Evolutionary conservation across 257 asterid genomes (phyloP).

Genomic region (Nicotiana tomentosiformis): DNA sequence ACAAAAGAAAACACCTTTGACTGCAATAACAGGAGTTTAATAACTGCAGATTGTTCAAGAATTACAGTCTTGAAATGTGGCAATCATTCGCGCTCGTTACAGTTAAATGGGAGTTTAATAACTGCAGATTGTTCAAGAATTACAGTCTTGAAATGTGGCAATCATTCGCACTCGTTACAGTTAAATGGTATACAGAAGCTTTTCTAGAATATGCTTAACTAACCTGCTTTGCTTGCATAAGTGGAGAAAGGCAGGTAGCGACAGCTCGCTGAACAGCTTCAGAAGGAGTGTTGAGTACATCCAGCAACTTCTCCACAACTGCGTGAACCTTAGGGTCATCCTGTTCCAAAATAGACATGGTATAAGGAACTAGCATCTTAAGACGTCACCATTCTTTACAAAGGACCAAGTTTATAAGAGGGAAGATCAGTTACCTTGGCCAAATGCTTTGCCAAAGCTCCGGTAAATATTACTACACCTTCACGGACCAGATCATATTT

Average conservation of each 20-base stretch:
- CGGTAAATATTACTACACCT: slow-evolving; percentile 96
- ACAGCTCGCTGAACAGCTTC: slow-evolving; percentile 99
- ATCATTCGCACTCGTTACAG: not conserved
- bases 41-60: not conserved
- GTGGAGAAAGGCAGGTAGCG: slow-evolving; percentile 84
- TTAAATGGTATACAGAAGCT: not conserved
- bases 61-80: no score
- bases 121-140: not conserved
- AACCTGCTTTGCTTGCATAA: slow-evolving; percentile 95
- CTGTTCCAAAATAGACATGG: slow-evolving; percentile 33
- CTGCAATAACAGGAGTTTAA: not conserved
- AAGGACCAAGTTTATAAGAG: not conserved
- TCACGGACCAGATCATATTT: slow-evolving; percentile 95
- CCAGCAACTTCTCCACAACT: slow-evolving; percentile 93
- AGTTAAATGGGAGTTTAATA: not conserved
- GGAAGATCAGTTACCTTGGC: slow-evolving; percentile 47
- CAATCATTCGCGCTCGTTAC: no score
- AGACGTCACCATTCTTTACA: not conserved
- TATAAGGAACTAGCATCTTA: not conserved
- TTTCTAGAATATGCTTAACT: not conserved
- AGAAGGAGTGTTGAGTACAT: slow-evolving; percentile 91
- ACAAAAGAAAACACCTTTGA: not conserved
- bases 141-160: slow-evolving; percentile 2
- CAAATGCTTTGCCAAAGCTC: slow-evolving; percentile 95
- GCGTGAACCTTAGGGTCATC: slow-evolving; percentile 96